phyloP scores from a whole-genome alignment of 2,329 filamentous ascomycete genomes.

The Colletotrichum paranaense region DNA sequence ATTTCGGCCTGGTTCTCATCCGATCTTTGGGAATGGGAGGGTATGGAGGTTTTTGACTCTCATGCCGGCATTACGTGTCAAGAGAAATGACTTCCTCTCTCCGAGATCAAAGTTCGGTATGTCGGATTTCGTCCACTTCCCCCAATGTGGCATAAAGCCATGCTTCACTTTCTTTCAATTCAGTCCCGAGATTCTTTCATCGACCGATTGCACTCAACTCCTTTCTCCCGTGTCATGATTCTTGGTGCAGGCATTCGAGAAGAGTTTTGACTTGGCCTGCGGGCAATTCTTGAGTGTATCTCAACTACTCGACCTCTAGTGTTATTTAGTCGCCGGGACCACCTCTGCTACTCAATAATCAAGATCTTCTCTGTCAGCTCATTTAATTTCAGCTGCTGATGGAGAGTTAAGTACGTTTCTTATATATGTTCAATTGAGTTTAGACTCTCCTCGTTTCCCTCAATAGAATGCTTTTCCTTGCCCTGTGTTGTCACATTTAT shows the following conservation, averaged over 20 bases:
- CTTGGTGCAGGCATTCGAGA: background rate
- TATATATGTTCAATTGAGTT: too few species aligned
- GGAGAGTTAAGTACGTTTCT: too few species aligned
- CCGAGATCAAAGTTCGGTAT: background rate
- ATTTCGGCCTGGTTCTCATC: slow-evolving; percentile 25
- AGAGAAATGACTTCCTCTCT: background rate
- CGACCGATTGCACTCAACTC: background rate
- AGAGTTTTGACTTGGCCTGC: too few species aligned
- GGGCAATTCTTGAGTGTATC: too few species aligned
- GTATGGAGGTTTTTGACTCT: background rate
- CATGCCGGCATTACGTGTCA: background rate
- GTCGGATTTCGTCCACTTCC: background rate
- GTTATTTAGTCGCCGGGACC: too few species aligned
- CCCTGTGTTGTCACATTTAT: background rate
- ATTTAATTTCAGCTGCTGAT: too few species aligned
- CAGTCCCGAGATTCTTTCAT: background rate
- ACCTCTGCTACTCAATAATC: too few species aligned
- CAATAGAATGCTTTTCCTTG: too few species aligned
- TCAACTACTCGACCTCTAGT: too few species aligned
- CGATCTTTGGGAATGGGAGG: background rate
- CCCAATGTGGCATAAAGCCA: too few species aligned
- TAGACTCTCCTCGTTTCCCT: too few species aligned
- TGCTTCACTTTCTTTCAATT: background rate
- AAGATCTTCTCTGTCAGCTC: too few species aligned
- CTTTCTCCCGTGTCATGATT: background rate